Evolutionary conservation across 495 filamentous ascomycete species (phyloP), one percentile per base, ranked within the genome.

Genomic region (Podospora conica): DNA sequence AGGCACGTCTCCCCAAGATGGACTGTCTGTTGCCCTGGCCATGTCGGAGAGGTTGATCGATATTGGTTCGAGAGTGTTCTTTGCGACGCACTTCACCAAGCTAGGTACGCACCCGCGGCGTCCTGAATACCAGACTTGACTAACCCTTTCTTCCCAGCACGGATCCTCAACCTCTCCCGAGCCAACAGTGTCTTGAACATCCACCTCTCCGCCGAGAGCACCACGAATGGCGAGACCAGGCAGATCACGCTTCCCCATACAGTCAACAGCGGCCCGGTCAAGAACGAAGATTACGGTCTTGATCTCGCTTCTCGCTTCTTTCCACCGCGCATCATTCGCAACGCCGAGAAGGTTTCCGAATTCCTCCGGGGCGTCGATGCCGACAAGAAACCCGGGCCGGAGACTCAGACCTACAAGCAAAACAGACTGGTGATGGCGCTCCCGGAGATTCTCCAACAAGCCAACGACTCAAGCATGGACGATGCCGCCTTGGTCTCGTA

Each of bases 1-100:
- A 22, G 96, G 93, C 9, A 98, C 96, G 11, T 94, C 91, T 73
- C 91, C 90, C 1, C 85, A 87, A 55, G 96, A 98, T 74, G 95
- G 96, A 0, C 79, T 97, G 11, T 88, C 91, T 15, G 91, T 98
- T 71, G 93, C 95, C n/a, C 74, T 97, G 57, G 88, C 91, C 23
- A 88, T 97, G 70, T 86, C 92, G 4, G 95, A 98, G 79, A 90
- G 90, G 1, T 79, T 98, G 20, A 84, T 98, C 10, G 82, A 91
- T 31, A 93, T 86, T 64, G 81, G 84, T 61, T 84, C 91, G 0
- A 78, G 91, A 3, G 86, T 97, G 7, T 96, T 92, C 88, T 98
- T 98, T 73, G 92, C 87, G 22, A 97, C 95, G 0, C 95, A 98
- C 73, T 98, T 97, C 71, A 83, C 84, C 48, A 90, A 96, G 69